phyloP scores from a whole-genome alignment of 768 basidiomycete species.

The Panellus pusillus region DNA sequence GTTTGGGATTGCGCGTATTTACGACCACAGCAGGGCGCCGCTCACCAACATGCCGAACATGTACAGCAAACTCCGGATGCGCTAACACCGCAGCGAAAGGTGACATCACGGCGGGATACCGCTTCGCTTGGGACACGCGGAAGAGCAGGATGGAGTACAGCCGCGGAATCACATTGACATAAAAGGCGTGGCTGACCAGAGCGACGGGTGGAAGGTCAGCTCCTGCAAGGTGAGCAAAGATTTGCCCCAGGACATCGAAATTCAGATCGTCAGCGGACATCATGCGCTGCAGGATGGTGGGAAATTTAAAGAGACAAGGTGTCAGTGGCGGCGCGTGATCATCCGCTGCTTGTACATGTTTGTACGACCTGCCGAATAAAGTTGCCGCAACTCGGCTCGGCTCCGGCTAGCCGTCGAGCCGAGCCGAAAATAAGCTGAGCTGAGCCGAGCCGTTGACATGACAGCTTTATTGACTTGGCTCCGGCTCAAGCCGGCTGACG shows the following conservation, averaged over 20 bases:
- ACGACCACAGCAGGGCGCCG: constrained; percentile 2
- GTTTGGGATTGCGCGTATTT: constrained; percentile 1
- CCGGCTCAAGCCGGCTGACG: constrained; percentile 1
- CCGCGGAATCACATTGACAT: constrained; percentile 60
- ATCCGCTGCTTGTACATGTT: no score
- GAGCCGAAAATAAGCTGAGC: not conserved
- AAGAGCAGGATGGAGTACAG: constrained; percentile 63
- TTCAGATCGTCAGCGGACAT: constrained; percentile 68
- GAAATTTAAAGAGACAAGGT: no score
- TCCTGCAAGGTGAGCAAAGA: constrained; percentile 54
- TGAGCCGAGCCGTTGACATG: not conserved
- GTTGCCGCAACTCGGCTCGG: not conserved
- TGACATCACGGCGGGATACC: constrained; percentile 53
- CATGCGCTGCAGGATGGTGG: constrained; percentile 35
- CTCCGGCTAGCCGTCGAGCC: not conserved
- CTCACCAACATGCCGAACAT: constrained; percentile 62
- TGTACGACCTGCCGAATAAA: no score
- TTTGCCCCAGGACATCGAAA: constrained; percentile 70
- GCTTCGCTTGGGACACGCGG: constrained; percentile 55
- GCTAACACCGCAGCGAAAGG: constrained; percentile 60
- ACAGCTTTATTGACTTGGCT: not conserved
- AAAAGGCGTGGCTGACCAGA: constrained; percentile 65
- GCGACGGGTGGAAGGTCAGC: constrained; percentile 63
- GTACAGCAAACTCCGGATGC: constrained; percentile 53
- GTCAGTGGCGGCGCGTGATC: no score